Evolutionary conservation across 495 filamentous ascomycete genomes (phyloP).

Genomic region (Penicillium arizonense): DNA sequence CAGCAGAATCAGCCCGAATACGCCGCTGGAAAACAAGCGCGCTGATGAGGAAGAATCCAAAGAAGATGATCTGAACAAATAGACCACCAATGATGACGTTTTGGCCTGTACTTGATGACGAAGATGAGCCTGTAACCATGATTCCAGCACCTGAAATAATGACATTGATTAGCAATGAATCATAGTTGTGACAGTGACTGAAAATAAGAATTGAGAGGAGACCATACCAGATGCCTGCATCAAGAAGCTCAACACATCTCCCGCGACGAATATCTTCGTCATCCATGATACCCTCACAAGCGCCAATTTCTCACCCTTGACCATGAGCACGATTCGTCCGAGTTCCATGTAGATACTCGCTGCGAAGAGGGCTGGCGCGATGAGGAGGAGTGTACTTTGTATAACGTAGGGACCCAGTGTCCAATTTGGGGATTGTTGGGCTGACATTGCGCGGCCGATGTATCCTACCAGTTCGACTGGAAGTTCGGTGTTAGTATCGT

Average conservation of each 20-base stretch:
- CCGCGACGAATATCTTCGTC: constrained; percentile 43
- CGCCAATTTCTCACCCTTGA: constrained; percentile 36
- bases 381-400: constrained; percentile 45
- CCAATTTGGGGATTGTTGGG: constrained; percentile 23
- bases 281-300: constrained; percentile 42
- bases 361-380: constrained; percentile 51
- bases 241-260: constrained; percentile 40
- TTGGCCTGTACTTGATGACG: constrained; percentile 11
- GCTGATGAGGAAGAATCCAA: constrained; percentile 50
- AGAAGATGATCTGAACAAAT: constrained; percentile 51
- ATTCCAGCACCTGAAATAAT: constrained; percentile 27
- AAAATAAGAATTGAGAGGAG: not conserved
- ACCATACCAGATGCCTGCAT: constrained; percentile 30
- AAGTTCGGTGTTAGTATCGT: not conserved
- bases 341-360: constrained; percentile 59
- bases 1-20: constrained; percentile 18
- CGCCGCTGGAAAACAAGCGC: constrained; percentile 42
- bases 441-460: constrained; percentile 29
- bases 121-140: constrained; percentile 15
- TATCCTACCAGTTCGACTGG: constrained; percentile 41
- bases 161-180: too few species aligned
- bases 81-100: constrained; percentile 46
- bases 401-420: constrained; percentile 42
- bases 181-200: too few species aligned
- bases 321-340: constrained; percentile 43